phyloP scores from a whole-genome alignment of 192 early-diverging fungal species.

The Coemansia asiatica region DNA sequence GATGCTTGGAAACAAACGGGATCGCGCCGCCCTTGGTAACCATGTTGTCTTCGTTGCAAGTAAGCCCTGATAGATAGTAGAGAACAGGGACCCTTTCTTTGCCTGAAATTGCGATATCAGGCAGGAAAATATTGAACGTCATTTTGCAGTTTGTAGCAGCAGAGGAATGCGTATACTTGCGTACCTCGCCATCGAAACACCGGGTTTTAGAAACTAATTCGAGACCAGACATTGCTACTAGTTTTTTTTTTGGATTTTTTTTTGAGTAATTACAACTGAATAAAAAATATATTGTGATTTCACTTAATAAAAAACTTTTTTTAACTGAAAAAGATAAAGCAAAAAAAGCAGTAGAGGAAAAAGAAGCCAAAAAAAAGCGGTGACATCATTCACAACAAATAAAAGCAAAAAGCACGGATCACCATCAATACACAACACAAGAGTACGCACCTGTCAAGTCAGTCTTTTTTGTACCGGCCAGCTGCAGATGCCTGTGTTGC shows the following conservation, averaged over 20 bases:
- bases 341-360: not conserved
- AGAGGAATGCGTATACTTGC: constrained; percentile 75
- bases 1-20: constrained; percentile 61
- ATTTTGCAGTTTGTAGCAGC: constrained; percentile 65
- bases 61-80: constrained; percentile 81
- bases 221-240: constrained; percentile 21
- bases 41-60: constrained; percentile 87
- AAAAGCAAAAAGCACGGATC: not conserved
- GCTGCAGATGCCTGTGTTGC: not conserved
- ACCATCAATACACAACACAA: not conserved
- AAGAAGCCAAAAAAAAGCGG: not conserved
- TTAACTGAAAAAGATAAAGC: not conserved
- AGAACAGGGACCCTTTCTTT: constrained; percentile 46
- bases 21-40: constrained; percentile 79
- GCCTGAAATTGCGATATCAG: constrained; percentile 43
- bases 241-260: not conserved
- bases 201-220: constrained; percentile 61
- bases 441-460: no score
- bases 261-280: not conserved
- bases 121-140: constrained; percentile 77
- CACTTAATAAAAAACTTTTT: not conserved
- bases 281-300: not conserved
- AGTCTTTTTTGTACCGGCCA: not conserved
- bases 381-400: not conserved
- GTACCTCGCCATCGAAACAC: constrained; percentile 66